Conservation (phyloP, 108 stramenopile genomes). For the Stephanodiscus triporus region DNA sequence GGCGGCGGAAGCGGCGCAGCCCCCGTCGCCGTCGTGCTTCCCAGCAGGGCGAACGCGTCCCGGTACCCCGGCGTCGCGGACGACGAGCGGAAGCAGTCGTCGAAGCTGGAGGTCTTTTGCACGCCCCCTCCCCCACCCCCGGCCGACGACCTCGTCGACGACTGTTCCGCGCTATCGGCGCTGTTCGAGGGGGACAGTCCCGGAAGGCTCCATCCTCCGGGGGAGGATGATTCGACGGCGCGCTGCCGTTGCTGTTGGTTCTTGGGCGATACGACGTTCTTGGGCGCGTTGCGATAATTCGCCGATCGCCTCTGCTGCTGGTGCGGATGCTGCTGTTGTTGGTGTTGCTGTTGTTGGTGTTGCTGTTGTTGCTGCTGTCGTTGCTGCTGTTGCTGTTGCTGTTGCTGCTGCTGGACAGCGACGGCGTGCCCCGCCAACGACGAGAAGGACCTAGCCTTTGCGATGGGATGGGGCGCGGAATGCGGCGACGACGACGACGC, state of each 20-base stretch:
- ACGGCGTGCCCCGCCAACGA: neutral
- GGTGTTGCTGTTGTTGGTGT: slow-evolving; percentile 1
- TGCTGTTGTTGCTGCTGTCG: slow-evolving; percentile 15
- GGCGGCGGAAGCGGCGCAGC: too few relatives aligned
- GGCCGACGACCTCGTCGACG: neutral
- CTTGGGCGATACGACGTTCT: neutral
- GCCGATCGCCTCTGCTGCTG: slow-evolving; percentile 3
- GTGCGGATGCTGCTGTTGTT: neutral
- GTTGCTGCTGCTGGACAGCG: too few relatives aligned
- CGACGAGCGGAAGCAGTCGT: slow-evolving; percentile 26
- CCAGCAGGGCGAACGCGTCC: slow-evolving; percentile 42
- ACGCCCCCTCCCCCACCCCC: neutral
- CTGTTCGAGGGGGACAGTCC: neutral
- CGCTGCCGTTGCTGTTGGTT: neutral
- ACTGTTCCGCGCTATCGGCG: neutral
- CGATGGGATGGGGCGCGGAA: neutral
- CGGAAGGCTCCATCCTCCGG: neutral
- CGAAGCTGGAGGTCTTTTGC: slow-evolving; percentile 29
- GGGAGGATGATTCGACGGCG: slow-evolving; percentile 3
- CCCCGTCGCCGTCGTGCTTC: neutral
- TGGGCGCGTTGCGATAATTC: neutral
- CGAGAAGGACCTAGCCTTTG: neutral
- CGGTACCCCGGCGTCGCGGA: slow-evolving; percentile 17
- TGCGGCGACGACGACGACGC: neutral
- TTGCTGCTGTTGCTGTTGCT: neutral